Base-by-base conservation (phyloP, 345 rosid species). In the Erucastrum elatum region DNA sequence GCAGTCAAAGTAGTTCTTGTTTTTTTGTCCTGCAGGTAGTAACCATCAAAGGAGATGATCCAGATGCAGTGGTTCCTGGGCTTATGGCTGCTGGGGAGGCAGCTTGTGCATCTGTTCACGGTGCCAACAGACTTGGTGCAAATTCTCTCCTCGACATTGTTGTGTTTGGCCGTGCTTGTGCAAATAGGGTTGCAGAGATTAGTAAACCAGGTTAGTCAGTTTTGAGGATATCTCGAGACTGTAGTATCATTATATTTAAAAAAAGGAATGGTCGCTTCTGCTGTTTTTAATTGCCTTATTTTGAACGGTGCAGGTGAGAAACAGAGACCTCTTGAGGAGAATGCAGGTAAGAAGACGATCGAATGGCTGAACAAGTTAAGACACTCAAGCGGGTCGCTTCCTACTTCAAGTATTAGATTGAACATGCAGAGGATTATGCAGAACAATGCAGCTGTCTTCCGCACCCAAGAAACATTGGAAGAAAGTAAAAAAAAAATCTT, bases 81-180 rank as follows among this genome's bases (percentile, higher is more conserved):
- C 82, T 94, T 39, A 90, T 94, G 98, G 99, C 99, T 84, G 99
- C 99, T 67, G 99, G 99, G 11, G 99, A 94, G 84, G 97, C 99
- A 75, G 99, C 97, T 15, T 94, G 99, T 88, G 99, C 99, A 74
- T 94, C 99, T 53, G 99, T 94, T 76, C 99, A 94, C 85, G 99
- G 99, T 78, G 98, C 99, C 62, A 94, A 94, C 80, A 90, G 99
- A 39, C 91, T 94, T 70, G 99, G 99, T 77, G 97, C 97, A 75
- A 94, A 94, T 84, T 94, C 97, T 78, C 97, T 94, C 70, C 98
- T 94, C 51, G 98, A 94, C 81, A 94, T 94, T 85, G 97, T 94
- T 70, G 98, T 94, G 31, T 94, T 94, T 78, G 98, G 98, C 27
- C 88, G 97, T 76, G 98, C 98, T 79, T 92, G 97, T 88, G 97